These are phyloP conservation scores for Mortierella sp. DNA, from an alignment of 371 early-diverging fungal genomes.

Conservation along the genomic window DNA sequence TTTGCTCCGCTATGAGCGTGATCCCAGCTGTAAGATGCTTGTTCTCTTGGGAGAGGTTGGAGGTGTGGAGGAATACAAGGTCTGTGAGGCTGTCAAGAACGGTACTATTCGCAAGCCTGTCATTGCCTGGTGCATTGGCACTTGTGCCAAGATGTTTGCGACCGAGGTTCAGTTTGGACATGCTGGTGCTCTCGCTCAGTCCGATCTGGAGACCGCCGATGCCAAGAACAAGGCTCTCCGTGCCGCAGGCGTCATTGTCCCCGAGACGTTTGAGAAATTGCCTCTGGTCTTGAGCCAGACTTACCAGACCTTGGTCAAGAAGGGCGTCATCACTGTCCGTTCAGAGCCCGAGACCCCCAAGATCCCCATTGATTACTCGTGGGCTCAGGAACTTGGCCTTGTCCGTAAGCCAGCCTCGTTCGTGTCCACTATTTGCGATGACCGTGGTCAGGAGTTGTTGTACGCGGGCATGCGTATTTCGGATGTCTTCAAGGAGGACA, in stretches of 20 bases:
- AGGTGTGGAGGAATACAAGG: slow-evolving; percentile 96
- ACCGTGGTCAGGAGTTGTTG: slow-evolving; percentile 97
- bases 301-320: slow-evolving; percentile 81
- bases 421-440: slow-evolving; percentile 98
- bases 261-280: slow-evolving; percentile 95
- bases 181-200: slow-evolving; percentile 97
- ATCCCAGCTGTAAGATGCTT: slow-evolving; percentile 94
- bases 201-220: slow-evolving; percentile 95
- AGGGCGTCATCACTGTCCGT: slow-evolving; percentile 74
- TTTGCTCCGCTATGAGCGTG: slow-evolving; percentile 92
- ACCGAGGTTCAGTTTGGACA: slow-evolving; percentile 98
- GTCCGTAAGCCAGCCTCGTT: slow-evolving; percentile 98
- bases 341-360: slow-evolving; percentile 96
- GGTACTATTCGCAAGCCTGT: slow-evolving; percentile 96
- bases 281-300: slow-evolving; percentile 83
- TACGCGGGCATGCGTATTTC: slow-evolving; percentile 99
- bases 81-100: slow-evolving; percentile 91
- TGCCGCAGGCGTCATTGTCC: slow-evolving; percentile 91
- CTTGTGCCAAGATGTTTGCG: slow-evolving; percentile 97
- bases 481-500: slow-evolving; percentile 96
- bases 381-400: slow-evolving; percentile 98
- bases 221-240: slow-evolving; percentile 95
- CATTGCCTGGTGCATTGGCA: slow-evolving; percentile 99
- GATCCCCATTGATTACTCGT: slow-evolving; percentile 98
- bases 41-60: slow-evolving; percentile 98